phyloP scores from a whole-genome alignment of 805 yeast species.

The Ascoidea asiatica region DNA sequence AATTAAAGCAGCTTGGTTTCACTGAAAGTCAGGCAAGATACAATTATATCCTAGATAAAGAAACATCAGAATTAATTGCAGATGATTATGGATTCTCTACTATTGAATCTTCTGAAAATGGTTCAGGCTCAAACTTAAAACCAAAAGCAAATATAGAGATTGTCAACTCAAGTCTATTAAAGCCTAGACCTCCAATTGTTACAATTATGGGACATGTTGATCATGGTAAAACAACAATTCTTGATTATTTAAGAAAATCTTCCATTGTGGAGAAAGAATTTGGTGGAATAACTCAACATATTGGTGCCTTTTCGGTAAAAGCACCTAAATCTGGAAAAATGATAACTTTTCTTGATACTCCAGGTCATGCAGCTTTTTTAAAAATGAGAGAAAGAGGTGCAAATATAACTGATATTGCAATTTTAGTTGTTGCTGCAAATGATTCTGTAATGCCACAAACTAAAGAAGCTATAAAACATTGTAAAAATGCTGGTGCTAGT shows the following conservation, averaged over 20 bases:
- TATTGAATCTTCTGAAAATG: slow-evolving; percentile 35
- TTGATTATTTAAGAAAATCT: slow-evolving; percentile 77
- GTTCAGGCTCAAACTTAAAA: slow-evolving; percentile 24
- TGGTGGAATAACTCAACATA: slow-evolving; percentile 97
- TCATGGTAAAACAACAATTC: slow-evolving; percentile 92
- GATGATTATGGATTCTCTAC: slow-evolving; percentile 64
- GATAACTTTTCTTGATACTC: slow-evolving; percentile 90
- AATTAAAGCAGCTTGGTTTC: slow-evolving; percentile 59
- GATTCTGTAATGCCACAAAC: slow-evolving; percentile 98
- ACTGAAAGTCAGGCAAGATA: slow-evolving; percentile 44
- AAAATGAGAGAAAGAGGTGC: slow-evolving; percentile 98
- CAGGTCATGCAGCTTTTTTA: slow-evolving; percentile 95
- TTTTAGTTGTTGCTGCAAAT: slow-evolving; percentile 91
- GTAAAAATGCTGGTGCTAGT: slow-evolving; percentile 68
- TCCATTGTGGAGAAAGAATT: slow-evolving; percentile 73
- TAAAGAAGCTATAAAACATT: slow-evolving; percentile 87
- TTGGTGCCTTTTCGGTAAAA: slow-evolving; percentile 89
- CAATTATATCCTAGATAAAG: slow-evolving; percentile 73
- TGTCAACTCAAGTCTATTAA: slow-evolving; percentile 30
- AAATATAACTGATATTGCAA: slow-evolving; percentile 78
- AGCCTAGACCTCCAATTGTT: slow-evolving; percentile 81
- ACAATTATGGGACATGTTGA: slow-evolving; percentile 99
- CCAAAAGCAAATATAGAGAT: no score
- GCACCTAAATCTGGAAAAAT: slow-evolving; percentile 60
- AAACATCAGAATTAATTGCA: slow-evolving; percentile 75